Evolutionary conservation across 139 green algal species (phyloP).

Genomic region (Micromonas commoda): DNA sequence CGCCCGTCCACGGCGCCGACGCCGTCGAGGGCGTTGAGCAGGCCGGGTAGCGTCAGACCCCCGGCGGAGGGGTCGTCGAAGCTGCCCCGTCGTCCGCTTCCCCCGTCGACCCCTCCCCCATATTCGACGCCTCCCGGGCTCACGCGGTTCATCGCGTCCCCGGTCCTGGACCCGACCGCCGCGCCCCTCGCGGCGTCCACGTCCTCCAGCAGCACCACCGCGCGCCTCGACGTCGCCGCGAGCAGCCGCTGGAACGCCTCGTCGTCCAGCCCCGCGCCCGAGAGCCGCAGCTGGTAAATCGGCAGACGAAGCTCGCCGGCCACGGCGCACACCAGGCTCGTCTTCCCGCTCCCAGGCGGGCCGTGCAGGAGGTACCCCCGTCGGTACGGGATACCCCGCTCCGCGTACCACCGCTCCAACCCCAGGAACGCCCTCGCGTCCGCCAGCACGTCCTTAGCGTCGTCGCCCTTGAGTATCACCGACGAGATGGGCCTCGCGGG

Average conservation of each 20-base stretch:
- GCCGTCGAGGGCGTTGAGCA: conserved; percentile 5
- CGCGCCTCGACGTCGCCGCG: not conserved
- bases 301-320: not conserved
- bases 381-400: conserved; percentile 45
- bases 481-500: not conserved
- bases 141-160: too few species aligned
- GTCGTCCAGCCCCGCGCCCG: not conserved
- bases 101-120: too few species aligned
- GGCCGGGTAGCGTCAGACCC: not conserved
- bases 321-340: conserved; percentile 1
- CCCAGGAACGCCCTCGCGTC: conserved; percentile 38
- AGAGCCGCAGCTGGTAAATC: not conserved
- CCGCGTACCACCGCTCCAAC: conserved; percentile 37
- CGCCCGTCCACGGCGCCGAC: not conserved
- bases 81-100: not conserved
- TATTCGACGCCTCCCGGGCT: too few species aligned
- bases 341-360: conserved; percentile 31
- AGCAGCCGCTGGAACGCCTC: not conserved
- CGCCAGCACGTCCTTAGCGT: conserved; percentile 22
- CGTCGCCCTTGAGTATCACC: not conserved
- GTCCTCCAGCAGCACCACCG: conserved; percentile 9
- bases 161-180: not conserved
- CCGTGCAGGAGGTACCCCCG: conserved; percentile 49
- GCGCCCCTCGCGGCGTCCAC: not conserved
- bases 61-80: not conserved